Base-by-base conservation (phyloP, 805 yeast species). In the Saccharomycopsis sp. region DNA sequence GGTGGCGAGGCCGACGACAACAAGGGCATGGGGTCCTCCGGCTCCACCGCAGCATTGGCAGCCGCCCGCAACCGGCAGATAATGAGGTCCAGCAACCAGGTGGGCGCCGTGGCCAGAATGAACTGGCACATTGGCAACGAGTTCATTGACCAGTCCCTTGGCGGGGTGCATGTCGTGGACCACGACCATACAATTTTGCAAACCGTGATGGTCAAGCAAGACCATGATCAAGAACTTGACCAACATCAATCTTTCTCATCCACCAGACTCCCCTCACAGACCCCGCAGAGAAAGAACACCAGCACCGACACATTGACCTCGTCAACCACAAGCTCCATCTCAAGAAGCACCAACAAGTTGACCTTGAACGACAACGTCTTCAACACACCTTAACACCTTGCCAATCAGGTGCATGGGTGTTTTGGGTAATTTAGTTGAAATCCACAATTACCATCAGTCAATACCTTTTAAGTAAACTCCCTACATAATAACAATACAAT, bases 171-270 rank as follows among this genome's bases (percentile, higher is more conserved):
- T 15, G 27, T 38, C 8, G 39, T 41, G 18, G 21, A 22, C 18
- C 48, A 41, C 21, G 49, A 46, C 27, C 42, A 35, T 21, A 46
- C 49, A 8, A 41, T 46, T 16, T 23, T 46, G 8, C 40, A 37
- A 22, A 42, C 49, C 9, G 45, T 46, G 5, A 31, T 35, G 15
- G 27, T 16, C 20, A 31, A 27, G 10, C 13, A 30, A 2, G 13
- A 19, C 29, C 25, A n/a, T 21, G 15, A 22, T 35, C 13, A 23
- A 10, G n/a, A n/a, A 10, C 12, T 25, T 10, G 27, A n/a, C 12
- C n/a, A 9, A 25, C 9, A 25, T 25, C n/a, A 10, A 25, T 9
- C 12, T 25, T 1, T 25, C n/a, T 25, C 27, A 10, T 25, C n/a
- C n/a, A n/a, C 9, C n/a, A 25, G 27, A n/a, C n/a, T n/a, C n/a